These are phyloP conservation scores for Salix dunnii DNA, from an alignment of 345 rosid genomes.

Conservation along the genomic window DNA sequence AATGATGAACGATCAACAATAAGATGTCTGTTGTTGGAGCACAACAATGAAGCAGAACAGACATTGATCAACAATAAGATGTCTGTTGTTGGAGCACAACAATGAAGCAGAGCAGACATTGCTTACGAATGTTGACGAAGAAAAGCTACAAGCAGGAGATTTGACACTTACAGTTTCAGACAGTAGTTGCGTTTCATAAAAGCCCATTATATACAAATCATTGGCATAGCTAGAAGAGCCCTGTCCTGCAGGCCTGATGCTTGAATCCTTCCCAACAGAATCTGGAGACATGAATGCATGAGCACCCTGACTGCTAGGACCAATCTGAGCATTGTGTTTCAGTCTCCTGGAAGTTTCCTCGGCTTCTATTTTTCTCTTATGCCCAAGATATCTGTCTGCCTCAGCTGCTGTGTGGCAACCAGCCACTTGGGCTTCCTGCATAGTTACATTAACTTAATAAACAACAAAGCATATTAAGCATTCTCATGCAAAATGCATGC, in stretches of 20 bases:
- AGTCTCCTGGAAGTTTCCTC: slow-evolving; percentile 67
- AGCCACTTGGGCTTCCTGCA: slow-evolving; percentile 87
- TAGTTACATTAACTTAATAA: slow-evolving; percentile 5
- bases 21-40: background rate
- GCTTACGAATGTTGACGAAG: background rate
- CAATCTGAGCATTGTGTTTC: slow-evolving; percentile 59
- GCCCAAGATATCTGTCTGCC: slow-evolving; percentile 68
- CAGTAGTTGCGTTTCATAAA: slow-evolving; percentile 58
- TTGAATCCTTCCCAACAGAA: slow-evolving; percentile 36
- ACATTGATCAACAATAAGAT: background rate
- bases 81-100: background rate
- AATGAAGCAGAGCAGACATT: background rate
- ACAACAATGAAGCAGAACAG: background rate
- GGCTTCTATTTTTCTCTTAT: slow-evolving; percentile 64
- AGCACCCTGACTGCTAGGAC: slow-evolving; percentile 44
- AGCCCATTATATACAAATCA: slow-evolving; percentile 55
- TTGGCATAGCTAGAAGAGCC: slow-evolving; percentile 59
- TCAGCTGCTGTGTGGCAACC: slow-evolving; percentile 84
- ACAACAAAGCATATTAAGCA: background rate
- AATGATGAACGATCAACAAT: background rate
- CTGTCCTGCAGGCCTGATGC: slow-evolving; percentile 45
- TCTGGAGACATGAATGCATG: slow-evolving; percentile 41
- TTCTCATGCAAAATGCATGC: background rate
- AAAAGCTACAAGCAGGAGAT: background rate
- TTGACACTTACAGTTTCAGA: slow-evolving; percentile 68